Evolutionary conservation across 1,284 basidiomycete genomes (phyloP), one percentile per base, ranked within the genome.

Genomic region (Ustilago loliicola): DNA sequence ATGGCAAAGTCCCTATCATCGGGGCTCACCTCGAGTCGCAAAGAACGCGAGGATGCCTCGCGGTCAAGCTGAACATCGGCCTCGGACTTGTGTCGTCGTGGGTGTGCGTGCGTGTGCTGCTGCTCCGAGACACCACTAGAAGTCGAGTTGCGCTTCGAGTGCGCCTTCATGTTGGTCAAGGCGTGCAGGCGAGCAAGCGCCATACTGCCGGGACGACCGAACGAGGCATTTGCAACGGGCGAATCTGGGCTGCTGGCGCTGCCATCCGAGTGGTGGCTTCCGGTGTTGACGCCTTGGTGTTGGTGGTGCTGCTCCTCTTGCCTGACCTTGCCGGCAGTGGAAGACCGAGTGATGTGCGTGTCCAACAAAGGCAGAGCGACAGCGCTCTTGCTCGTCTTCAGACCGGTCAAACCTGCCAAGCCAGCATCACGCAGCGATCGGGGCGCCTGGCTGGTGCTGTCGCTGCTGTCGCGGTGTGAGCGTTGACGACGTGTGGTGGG

Each of bases 351-450:
- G 17, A 88, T 88, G 57, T 91, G 87, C 75, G 90, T 89, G 80
- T 79, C 79, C n/a, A 85, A 78, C 25, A 82, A 65, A 10, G 84
- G 83, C 11, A 91, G 84, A 8, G 91, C 92, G 1, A 89, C 91
- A 0, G 90, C 87, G 73, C 91, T 91, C 88, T 92, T 93, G 74
- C 89, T 91, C 53, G 89, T 88, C 54, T 88, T 88, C 67, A 92
- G 82, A 11, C 86, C 78, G 2, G 67, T 54, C 34, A 77, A 29
- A 17, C 74, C 69, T 58, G 74, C 61, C 30, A 74, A 45, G 7
- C 70, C 62, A 27, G 67, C 68, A 10, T 77, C 74, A 21, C 72
- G 72, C 23, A 77, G 27, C 48, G 66, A 73, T 38, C 59, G 52
- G 9, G 67, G 54, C 10, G 65, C 61, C 1, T 63, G 59, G 32